Percentiles rank a stretch among this genome's conserved stretches.
These are phyloP conservation scores for Saitozyma sp. DNA, from an alignment of 768 basidiomycete species.

Conservation along the genomic window DNA sequence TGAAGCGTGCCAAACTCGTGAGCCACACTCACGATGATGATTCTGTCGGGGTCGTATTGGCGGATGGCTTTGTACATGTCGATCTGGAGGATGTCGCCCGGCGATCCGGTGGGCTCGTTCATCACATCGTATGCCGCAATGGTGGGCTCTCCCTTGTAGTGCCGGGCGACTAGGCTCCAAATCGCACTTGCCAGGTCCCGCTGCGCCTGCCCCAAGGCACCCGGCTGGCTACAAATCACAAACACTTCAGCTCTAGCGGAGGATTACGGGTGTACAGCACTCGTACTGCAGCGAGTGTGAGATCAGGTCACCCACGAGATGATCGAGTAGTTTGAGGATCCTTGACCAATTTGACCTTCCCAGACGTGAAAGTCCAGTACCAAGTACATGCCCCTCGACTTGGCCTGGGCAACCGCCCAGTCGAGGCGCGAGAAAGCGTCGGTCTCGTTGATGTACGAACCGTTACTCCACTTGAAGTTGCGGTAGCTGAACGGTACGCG, in stretches of 20 bases:
- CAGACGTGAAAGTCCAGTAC: conserved; percentile 45
- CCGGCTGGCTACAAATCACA: conserved; percentile 8
- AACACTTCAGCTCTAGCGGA: too few relatives aligned
- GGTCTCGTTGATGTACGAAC: conserved; percentile 16
- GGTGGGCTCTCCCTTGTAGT: conserved; percentile 36
- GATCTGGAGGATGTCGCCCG: conserved; percentile 35
- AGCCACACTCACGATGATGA: conserved; percentile 28
- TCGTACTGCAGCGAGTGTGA: too few relatives aligned
- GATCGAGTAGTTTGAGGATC: conserved; percentile 31
- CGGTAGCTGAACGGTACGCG: conserved; percentile 38
- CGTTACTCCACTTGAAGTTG: conserved; percentile 34
- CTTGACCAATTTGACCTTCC: conserved; percentile 25
- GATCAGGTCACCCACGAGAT: conserved; percentile 17
- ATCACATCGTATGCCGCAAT: conserved; percentile 43
- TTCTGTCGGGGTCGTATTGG: conserved; percentile 35
- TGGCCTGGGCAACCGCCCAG: conserved; percentile 43
- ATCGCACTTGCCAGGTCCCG: conserved; percentile 24
- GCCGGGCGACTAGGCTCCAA: conserved; percentile 39
- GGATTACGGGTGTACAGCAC: too few relatives aligned
- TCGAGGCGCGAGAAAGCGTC: conserved; percentile 27
- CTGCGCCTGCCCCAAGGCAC: too few relatives aligned
- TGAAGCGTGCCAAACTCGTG: background rate
- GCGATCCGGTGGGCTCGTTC: conserved; percentile 46
- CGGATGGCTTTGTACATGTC: conserved; percentile 45
- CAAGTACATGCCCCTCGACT: conserved; percentile 34